Base-by-base conservation (phyloP, 768 basidiomycete species). In the Lepiota subincarnata region DNA sequence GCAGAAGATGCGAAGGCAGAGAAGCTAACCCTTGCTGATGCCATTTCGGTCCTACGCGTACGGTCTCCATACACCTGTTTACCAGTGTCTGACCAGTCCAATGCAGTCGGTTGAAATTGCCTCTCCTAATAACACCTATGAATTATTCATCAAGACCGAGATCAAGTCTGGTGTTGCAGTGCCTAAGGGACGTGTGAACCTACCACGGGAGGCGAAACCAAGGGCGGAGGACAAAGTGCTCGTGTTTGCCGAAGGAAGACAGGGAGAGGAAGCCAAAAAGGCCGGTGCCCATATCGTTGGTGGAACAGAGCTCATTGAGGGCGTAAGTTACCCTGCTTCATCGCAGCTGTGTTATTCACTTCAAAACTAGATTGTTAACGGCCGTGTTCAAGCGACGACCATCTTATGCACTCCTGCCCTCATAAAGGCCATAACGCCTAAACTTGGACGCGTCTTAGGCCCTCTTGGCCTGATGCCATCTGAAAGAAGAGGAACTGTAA, bases 401-500 rank as follows among this genome's bases (percentile, higher is more conserved):
- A 87, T 94, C 60, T 78, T 98, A 22, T 89, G 87, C 49, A 91
- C 91, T 0, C 83, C 91, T 2, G 78, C 82, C 12, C 82, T 96
- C 62, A 81, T 93, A 50, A 80, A 83, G 41, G 70, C 83, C 28
- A 90, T 98, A 57, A 86, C 87, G 11, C 83, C 88, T 4, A 85
- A 81, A 62, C 78, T 98, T 2, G 94, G 67, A 72, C 90, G 72
- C 71, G 87, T 68, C 73, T 89, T 70, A 70, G 84, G 96, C 61
- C 95, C 93, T 38, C 83, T 91, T 48, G 96, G 96, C 52, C 72
- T 98, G 41, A 97, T 99, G 95, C 97, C 97, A 10, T 89, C 90
- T 6, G 91, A 88, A 57, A 85, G 94, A 67, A 80, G 94, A 53
- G 97, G 97, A 4, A 95, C 95, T 1, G 96, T 98, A 16, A 91